Percentiles rank a stretch among this genome's conserved stretches.
Conservation (phyloP, 345 rosid genomes). For the Gynandropsis gynandra region DNA sequence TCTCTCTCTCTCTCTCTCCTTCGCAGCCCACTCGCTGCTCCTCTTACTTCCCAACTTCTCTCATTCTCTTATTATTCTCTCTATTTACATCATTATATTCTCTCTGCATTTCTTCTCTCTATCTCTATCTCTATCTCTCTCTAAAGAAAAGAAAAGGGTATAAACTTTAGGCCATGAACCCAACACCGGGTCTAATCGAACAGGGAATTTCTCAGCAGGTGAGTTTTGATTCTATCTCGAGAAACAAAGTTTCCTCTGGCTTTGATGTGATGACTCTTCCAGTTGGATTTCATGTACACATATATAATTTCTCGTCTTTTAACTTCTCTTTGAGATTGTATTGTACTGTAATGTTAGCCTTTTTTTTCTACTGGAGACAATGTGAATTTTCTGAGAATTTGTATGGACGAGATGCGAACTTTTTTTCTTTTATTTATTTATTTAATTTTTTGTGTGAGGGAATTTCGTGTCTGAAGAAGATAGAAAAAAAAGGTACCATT, state of each 20-base stretch:
- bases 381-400: slow-evolving; percentile 11
- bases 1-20: slow-evolving; percentile 18
- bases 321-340: background rate
- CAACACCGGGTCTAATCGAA: slow-evolving; percentile 35
- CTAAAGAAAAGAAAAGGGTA: slow-evolving; percentile 14
- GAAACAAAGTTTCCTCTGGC: background rate
- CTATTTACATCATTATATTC: slow-evolving; percentile 29
- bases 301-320: background rate
- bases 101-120: slow-evolving; percentile 18
- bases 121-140: slow-evolving; percentile 11
- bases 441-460: too few relatives aligned
- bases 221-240: slow-evolving; percentile 9
- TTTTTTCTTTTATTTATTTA: too few relatives aligned
- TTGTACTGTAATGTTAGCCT: background rate
- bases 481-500: slow-evolving; percentile 12
- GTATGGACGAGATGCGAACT: slow-evolving; percentile 20
- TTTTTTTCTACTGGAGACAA: slow-evolving; percentile 16
- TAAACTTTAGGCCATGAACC: slow-evolving; percentile 36
- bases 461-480: slow-evolving; percentile 13
- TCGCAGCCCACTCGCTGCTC: slow-evolving; percentile 27
- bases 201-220: slow-evolving; percentile 52
- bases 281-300: background rate
- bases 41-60: slow-evolving; percentile 35
- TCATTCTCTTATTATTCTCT: slow-evolving; percentile 18
- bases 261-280: slow-evolving; percentile 4